Evolutionary conservation across 371 early-diverging fungal species (phyloP), one percentile per base, ranked within the genome.

Genomic region (Parasitella parasitica): DNA sequence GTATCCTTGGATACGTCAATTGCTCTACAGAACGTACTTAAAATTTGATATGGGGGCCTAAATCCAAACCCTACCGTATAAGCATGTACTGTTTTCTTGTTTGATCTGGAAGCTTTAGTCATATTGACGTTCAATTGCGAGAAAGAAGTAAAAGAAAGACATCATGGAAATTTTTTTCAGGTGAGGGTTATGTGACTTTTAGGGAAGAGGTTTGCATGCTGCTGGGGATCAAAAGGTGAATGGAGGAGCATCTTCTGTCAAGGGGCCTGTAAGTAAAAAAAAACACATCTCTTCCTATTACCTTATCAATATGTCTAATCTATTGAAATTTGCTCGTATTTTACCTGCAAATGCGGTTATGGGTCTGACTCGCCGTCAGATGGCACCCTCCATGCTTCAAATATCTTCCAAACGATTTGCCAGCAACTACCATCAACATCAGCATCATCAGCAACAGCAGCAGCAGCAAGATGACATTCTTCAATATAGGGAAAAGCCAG

Each of bases 31-130:
- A 20, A 63, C 77, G 63, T 84, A 92, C 93, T 72, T 30, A 97
- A 56, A 8, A 96, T 74, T 71, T 96, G 97, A 77, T 88, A 97
- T 13, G 97, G 97, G 55, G 88, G 89, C 57, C 92, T 81, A 73
- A 97, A 96, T 2, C 89, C 91, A 75, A 91, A 96, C 2, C 84
- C 80, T 63, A 84, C 72, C 43, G 77, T 72, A 79, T 95, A 97
- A 38, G 91, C 73, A 61, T 82, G 77, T 87, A 97, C 92, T 56
- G 75, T 81, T 64, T 88, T 86, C 73, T 87, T 91, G 70, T 90
- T 91, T 32, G 82, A 57, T 24, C 58, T 35, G 13, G 50, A 50
- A n/a, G 50, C 30, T 16, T 50, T 50, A 2, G 50, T 50, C 50
- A 50, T 50, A 18, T n/a, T 50, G 28, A 16, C 30, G 41, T 24